Evolutionary conservation across 352 stramenopile species (phyloP).

Genomic region (Elongisporangium undulatum): DNA sequence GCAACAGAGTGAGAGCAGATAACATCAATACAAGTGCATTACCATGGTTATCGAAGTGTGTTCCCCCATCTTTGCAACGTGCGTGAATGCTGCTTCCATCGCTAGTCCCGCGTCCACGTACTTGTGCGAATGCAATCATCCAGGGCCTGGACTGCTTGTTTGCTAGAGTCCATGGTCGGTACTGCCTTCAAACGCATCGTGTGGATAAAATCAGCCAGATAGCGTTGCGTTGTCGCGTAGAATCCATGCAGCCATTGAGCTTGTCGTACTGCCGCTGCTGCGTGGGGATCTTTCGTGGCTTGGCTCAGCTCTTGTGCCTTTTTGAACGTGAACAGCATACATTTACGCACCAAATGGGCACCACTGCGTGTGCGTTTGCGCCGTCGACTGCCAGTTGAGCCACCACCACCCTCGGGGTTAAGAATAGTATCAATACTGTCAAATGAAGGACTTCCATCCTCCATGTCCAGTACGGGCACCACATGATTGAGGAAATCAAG

Average conservation of each 20-base stretch:
- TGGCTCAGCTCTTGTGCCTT: slow-evolving; percentile 4
- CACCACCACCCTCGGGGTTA: slow-evolving; percentile 5
- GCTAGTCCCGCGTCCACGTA: not conserved
- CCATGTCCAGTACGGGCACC: slow-evolving; percentile 26
- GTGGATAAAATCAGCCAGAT: slow-evolving; percentile 10
- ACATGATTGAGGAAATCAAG: slow-evolving; percentile 59
- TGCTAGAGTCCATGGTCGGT: slow-evolving; percentile 9
- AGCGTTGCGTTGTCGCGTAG: slow-evolving; percentile 3
- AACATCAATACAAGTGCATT: not conserved
- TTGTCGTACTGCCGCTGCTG: not conserved
- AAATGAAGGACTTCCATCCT: slow-evolving; percentile 9
- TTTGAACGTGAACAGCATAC: slow-evolving; percentile 13
- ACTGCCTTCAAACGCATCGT: slow-evolving; percentile 12
- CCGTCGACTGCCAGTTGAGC: slow-evolving; percentile 10
- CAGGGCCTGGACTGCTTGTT: not conserved
- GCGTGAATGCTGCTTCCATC: not conserved
- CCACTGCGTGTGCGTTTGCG: slow-evolving; percentile 26
- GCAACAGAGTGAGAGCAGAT: not conserved
- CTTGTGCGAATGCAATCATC: not conserved
- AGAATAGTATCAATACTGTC: slow-evolving; percentile 1
- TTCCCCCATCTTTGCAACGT: no score
- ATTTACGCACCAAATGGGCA: slow-evolving; percentile 37
- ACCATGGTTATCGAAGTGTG: not conserved
- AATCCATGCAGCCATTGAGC: slow-evolving; percentile 2
- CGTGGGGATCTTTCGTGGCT: not conserved